Evolutionary conservation across 768 basidiomycete species (phyloP), one percentile per base, ranked within the genome.

Genomic region (Phylloporus sp.): DNA sequence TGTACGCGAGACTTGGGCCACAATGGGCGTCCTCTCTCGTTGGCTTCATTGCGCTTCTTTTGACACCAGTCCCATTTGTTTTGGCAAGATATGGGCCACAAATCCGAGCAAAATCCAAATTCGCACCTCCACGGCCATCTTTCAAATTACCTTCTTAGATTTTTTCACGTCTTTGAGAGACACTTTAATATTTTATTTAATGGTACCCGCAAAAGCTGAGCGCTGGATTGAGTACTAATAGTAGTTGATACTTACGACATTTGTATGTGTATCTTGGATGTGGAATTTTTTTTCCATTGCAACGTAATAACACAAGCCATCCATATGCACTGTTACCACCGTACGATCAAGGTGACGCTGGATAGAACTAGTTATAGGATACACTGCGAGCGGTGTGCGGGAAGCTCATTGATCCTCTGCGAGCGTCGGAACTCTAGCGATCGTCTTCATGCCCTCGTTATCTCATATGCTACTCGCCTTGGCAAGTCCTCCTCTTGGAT

Each of bases 11-110:
- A 16, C 68, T 85, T 5, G 74, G 75, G 45, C 72, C 81, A 1
- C 68, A 68, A 36, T 84, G 81, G 83, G 82, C 82, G 22, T 83
- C 83, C 8, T 74, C 82, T 10, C 54, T 85, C 10, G 59, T 84
- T 4, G 82, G 79, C 0, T 75, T 75, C 53, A 59, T 81, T 35
- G 79, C 82, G 2, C 58, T 81, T 15, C 50, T 63, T 8, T 70
- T 84, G 76, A 67, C 76, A 3, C 83, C 83, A 0, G 78, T 77
- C 28, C 80, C 80, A 9, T 74, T 81, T 42, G 55, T 79, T 27
- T 63, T 81, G 8, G 55, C 67, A 47, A 76, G 61, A 57, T 80
- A 73, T 40, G 79, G 80, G 11, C 72, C 75, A 4, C 39, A 45
- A 18, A 61, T 81, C 4, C 68, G 79, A 22, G 55, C 58, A 28